Conservation (phyloP, 495 filamentous ascomycete genomes). For the Podospora fimiseda region DNA sequence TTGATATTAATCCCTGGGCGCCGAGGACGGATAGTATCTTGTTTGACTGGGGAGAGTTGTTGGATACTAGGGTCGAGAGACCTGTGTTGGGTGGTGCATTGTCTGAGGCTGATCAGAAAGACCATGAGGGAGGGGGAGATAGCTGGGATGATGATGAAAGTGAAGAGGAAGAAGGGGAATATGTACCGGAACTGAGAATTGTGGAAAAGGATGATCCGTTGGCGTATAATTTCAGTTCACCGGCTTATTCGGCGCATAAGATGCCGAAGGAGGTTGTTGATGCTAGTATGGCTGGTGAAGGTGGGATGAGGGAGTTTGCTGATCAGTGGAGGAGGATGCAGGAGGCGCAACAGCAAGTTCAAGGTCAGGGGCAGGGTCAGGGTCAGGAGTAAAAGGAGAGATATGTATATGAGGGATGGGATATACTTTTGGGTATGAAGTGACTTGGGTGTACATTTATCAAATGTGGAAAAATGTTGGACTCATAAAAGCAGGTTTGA, state of each 20-base stretch:
- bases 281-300: conserved; percentile 67
- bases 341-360: conserved; percentile 1
- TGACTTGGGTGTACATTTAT: too few species aligned
- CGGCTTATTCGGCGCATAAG: conserved; percentile 93
- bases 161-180: conserved; percentile 52
- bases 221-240: conserved; percentile 74
- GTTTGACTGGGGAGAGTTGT: conserved; percentile 85
- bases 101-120: conserved; percentile 32
- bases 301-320: conserved; percentile 78
- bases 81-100: conserved; percentile 35
- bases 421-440: too few species aligned
- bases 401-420: too few species aligned
- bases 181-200: conserved; percentile 71
- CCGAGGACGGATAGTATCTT: conserved; percentile 79
- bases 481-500: too few species aligned
- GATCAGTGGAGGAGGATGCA: conserved; percentile 74
- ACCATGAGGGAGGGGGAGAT: conserved; percentile 25
- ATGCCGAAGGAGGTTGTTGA: conserved; percentile 92
- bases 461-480: too few species aligned
- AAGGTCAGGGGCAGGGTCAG: too few species aligned
- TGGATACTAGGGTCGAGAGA: conserved; percentile 57
- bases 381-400: too few species aligned
- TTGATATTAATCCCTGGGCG: conserved; percentile 97
- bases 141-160: conserved; percentile 39
- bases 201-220: conserved; percentile 78